These are phyloP conservation scores for Rhexocercosporidium sp. DNA, from an alignment of 2,329 filamentous ascomycete species.

Conservation along the genomic window DNA sequence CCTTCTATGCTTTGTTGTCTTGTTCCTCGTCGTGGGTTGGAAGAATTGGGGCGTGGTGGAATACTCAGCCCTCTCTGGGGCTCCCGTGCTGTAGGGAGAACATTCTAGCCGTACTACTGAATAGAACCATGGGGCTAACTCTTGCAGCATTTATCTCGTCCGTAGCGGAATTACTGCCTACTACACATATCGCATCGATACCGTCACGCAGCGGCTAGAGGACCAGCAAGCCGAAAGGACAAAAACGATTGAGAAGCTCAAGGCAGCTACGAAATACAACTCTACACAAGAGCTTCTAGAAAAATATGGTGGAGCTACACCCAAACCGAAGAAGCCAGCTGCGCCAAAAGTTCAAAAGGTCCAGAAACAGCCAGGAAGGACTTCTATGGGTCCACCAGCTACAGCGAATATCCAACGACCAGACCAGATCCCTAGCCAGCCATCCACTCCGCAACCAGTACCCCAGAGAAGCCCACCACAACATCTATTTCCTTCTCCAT, in stretches of 20 bases:
- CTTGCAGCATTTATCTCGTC: constrained; percentile 75
- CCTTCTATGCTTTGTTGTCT: constrained; percentile 81
- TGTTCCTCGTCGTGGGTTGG: constrained; percentile 84
- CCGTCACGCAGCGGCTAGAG: constrained; percentile 71
- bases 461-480: constrained; percentile 30
- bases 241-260: constrained; percentile 90
- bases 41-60: constrained; percentile 77
- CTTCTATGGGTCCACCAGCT: constrained; percentile 60
- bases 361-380: constrained; percentile 46
- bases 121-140: not conserved
- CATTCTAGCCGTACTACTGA: not conserved
- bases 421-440: constrained; percentile 34
- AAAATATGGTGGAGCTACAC: constrained; percentile 76
- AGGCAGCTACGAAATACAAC: constrained; percentile 94
- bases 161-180: constrained; percentile 70
- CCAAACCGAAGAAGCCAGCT: constrained; percentile 38
- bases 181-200: constrained; percentile 82
- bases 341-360: constrained; percentile 34
- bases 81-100: constrained; percentile 72
- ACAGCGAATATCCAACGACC: constrained; percentile 65
- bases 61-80: constrained; percentile 78
- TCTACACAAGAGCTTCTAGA: constrained; percentile 91
- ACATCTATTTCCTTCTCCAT: constrained; percentile 29
- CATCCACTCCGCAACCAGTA: constrained; percentile 35
- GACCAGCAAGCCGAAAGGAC: constrained; percentile 78